Conservation (phyloP, 331 rosid species). For the Pyrus hybrid region DNA sequence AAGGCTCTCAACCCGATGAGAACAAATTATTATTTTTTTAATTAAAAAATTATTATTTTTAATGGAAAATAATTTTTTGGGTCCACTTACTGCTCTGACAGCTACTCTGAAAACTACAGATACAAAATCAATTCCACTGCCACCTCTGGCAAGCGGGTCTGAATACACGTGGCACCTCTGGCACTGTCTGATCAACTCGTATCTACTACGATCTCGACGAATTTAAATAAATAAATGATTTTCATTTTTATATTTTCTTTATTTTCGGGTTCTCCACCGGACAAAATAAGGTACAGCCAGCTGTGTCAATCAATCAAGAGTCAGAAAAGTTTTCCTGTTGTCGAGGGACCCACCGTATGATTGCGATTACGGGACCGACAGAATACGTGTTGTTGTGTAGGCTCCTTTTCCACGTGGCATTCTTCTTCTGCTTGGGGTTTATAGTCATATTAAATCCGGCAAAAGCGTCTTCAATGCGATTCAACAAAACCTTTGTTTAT, state of each 20-base stretch:
- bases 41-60: not conserved
- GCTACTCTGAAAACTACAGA: constrained; percentile 11
- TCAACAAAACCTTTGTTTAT: not conserved
- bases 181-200: not conserved
- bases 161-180: not conserved
- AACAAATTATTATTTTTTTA: not conserved
- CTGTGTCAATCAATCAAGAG: not conserved
- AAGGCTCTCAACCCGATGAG: not conserved
- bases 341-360: too few species aligned
- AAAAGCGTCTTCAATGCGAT: not conserved
- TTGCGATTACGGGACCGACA: not conserved
- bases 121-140: constrained; percentile 4
- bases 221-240: not conserved
- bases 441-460: not conserved
- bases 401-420: not conserved
- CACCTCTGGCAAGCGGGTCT: not conserved
- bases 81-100: not conserved
- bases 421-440: not conserved
- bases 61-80: too few species aligned
- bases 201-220: too few species aligned
- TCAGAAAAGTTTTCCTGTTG: not conserved
- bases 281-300: not conserved
- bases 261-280: too few species aligned
- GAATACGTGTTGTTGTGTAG: not conserved
- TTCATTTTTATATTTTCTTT: not conserved